These are phyloP conservation scores for Rhizopus delemar DNA, from an alignment of 371 early-diverging fungal species.

Conservation along the genomic window DNA sequence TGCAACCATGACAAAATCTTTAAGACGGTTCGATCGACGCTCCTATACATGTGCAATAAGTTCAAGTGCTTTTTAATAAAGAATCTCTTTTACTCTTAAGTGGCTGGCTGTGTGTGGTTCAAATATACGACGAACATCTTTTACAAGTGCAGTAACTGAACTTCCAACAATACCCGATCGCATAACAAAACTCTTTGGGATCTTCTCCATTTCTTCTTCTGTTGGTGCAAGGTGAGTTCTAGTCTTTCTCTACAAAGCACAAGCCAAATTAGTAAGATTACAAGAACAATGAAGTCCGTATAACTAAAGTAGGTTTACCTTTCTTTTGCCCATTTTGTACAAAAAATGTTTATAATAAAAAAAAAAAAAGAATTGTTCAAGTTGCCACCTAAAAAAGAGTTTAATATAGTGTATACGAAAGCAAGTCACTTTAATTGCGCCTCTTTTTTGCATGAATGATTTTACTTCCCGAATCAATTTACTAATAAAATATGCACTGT, in stretches of 20 bases:
- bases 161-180: slow-evolving; percentile 83
- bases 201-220: slow-evolving; percentile 57
- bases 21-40: slow-evolving; percentile 86
- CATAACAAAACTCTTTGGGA: slow-evolving; percentile 92
- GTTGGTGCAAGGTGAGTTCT: slow-evolving; percentile 55
- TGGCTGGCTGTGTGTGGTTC: slow-evolving; percentile 76
- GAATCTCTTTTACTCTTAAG: slow-evolving; percentile 26
- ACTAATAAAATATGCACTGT: too few relatives aligned
- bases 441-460: neutral
- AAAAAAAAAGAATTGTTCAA: neutral
- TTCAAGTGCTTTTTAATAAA: neutral
- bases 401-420: neutral
- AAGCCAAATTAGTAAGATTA: neutral
- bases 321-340: neutral
- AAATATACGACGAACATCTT: slow-evolving; percentile 86
- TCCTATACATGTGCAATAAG: slow-evolving; percentile 52
- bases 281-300: neutral
- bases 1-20: slow-evolving; percentile 91
- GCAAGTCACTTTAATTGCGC: slow-evolving; percentile 1
- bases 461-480: neutral
- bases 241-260: slow-evolving; percentile 47
- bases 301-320: neutral
- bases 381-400: neutral
- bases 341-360: neutral
- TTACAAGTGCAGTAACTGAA: slow-evolving; percentile 75